These are phyloP conservation scores for Talaromyces sp. DNA, from an alignment of 2,329 filamentous ascomycete genomes.

Conservation along the genomic window DNA sequence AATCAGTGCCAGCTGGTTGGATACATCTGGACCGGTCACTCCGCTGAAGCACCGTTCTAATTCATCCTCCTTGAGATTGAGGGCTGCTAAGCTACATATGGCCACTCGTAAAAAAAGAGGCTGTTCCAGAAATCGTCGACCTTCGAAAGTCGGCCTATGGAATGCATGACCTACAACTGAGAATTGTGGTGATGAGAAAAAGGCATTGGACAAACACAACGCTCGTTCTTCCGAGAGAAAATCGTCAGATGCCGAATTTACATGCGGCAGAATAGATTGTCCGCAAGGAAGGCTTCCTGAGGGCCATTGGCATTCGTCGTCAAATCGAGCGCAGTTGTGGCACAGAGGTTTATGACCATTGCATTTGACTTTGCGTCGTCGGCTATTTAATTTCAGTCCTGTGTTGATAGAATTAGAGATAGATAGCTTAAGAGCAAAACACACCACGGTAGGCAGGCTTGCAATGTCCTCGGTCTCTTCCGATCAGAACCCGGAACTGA, in stretches of 20 bases:
- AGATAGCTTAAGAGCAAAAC: background rate
- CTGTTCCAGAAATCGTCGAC: background rate
- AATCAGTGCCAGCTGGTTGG: background rate
- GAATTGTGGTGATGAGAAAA: background rate
- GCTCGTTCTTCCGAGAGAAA: background rate
- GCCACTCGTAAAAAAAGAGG: background rate
- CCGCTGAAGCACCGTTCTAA: background rate
- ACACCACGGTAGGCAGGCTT: conserved; percentile 5
- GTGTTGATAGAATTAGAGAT: background rate
- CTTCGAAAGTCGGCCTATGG: background rate
- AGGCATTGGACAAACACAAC: background rate
- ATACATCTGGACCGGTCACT: background rate
- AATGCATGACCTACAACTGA: background rate
- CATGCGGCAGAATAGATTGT: background rate
- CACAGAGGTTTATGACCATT: background rate
- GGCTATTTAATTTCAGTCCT: background rate
- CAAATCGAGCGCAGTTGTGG: background rate
- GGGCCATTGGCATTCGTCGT: background rate
- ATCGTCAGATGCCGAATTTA: background rate
- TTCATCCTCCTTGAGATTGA: background rate
- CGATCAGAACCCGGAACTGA: background rate
- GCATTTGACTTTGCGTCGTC: conserved; percentile 6
- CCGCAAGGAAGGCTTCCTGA: background rate
- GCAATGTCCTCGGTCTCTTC: conserved; percentile 6
- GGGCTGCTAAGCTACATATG: background rate